Evolutionary conservation across 345 rosid species (phyloP), one percentile per base, ranked within the genome.

Genomic region (Rhizophora apiculata): DNA sequence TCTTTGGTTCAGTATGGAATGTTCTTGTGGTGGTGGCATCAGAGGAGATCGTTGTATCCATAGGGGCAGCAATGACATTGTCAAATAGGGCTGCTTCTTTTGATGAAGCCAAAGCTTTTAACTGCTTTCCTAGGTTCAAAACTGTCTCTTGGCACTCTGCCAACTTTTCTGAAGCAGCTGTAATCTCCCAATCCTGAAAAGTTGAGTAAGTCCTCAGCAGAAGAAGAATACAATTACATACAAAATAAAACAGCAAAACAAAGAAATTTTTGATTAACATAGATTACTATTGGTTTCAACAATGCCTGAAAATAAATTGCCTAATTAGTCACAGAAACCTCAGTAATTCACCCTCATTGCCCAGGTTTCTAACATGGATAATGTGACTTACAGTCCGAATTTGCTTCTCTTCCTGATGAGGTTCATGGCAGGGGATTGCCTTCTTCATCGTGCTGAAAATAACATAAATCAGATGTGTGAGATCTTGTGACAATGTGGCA

Each of bases 121-220:
- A 78, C 80, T 95, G 99, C 79, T 95, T 95, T 66, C 97, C 97
- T 5, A 95, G 74, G 80, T 88, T 87, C 61, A 87, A 74, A 60
- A 95, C 92, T 16, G 96, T 88, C 74, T 89, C 96, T 78, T 92
- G 97, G 80, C 96, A 95, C 79, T 95, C 96, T 0, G 96, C 97
- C 71, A 95, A 78, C 82, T 88, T 95, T 64, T 91, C 92, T 63
- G 99, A 88, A 78, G 99, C 99, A 70, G 92, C 92, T 53, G 92
- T 68, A 72, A 89, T 86, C 84, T 92, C 97, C 88, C 84, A 74
- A 43, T 88, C 87, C 99, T 95, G 87, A 72, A 67, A 70, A 26
- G 62, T 62, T 58, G 30, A 77, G 56, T 65, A 73, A 26, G 32
- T 43, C 56, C 67, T 58, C 29, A 5, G 10, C 9, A 71, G 57